Evolutionary conservation across 495 filamentous ascomycete genomes (phyloP), one percentile per base, ranked within the genome.

Genomic region (Delitschia confertaspora): DNA sequence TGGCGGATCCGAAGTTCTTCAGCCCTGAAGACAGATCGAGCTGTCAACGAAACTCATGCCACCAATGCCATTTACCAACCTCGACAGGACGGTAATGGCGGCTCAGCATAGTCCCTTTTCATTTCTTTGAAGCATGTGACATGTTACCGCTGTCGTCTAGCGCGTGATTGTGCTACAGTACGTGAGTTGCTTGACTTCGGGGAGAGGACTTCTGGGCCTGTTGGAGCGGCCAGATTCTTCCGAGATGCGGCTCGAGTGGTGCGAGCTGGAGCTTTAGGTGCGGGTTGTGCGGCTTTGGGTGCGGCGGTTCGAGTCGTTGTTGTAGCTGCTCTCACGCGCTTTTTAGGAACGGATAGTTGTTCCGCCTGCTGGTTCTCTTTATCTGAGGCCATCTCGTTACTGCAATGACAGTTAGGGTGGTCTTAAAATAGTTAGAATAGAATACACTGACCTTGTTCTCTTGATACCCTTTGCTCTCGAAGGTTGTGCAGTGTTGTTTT

Each of bases 201-300:
- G 0, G 86, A 91, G 9, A 91, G 72, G 18, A 89, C 74, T 33
- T 69, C 62, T 66, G 78, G 58, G n/a, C n/a, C n/a, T n/a, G n/a
- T n/a, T n/a, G n/a, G n/a, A n/a, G n/a, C n/a, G 36, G 75, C 69
- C 16, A 61, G 60, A 42, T 66, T 65, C 55, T 72, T 70, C 0
- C 55, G 57, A 6, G 72, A 74, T 1, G 67, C 68, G 6, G 72
- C 66, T 32, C 71, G 68, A 0, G 73, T 70, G 25, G 56, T 47
- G 22, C 56, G 56, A n/a, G 50, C 47, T 35, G 54, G 44, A 6
- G 60, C 49, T 29, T 36, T n/a, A 42, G 66, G 56, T 22, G 65
- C 60, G 19, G 55, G 59, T 0, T 56, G 51, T 11, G 63, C 62
- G 44, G 45, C 62, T 33, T 56, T 59, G 31, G n/a, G 50, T 53